Conservation (phyloP, 2,329 filamentous ascomycete species). For the Fonsecaea nubica region DNA sequence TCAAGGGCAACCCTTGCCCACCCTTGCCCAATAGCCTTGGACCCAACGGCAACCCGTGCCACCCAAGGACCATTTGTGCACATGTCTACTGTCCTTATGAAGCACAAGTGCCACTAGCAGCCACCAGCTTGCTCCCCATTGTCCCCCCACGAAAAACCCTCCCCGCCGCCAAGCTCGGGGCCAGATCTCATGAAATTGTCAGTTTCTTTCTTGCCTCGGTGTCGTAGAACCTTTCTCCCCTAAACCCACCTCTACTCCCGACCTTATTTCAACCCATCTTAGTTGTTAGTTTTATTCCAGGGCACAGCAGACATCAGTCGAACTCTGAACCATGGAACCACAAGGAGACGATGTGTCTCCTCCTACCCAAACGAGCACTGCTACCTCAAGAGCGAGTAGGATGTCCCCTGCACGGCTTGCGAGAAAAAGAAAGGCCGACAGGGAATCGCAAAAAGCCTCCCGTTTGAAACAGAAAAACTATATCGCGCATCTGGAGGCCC, state of each 20-base stretch:
- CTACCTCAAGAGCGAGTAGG: neutral
- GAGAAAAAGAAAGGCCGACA: conserved; percentile 7
- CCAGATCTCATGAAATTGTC: neutral
- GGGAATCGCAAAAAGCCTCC: conserved; percentile 18
- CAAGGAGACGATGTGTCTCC: neutral
- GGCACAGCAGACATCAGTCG: neutral
- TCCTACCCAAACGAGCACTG: neutral
- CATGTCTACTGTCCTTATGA: too few species aligned
- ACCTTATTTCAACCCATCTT: neutral
- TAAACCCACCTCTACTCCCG: neutral
- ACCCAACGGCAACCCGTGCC: too few species aligned
- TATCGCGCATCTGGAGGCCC: conserved; percentile 11
- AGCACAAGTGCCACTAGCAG: too few species aligned
- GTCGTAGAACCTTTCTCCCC: neutral
- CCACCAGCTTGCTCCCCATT: neutral
- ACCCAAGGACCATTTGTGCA: too few species aligned
- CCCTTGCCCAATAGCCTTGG: neutral
- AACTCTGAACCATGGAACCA: neutral
- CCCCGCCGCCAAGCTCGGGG: conserved; percentile 4
- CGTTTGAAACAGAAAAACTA: conserved; percentile 17
- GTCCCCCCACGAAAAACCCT: conserved; percentile 1
- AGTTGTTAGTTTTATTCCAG: neutral
- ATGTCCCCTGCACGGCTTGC: conserved; percentile 5
- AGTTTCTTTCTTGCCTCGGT: neutral
- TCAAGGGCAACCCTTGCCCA: neutral